Evolutionary conservation across 495 filamentous ascomycete species (phyloP).

Genomic region (Trypethelium eluteriae): DNA sequence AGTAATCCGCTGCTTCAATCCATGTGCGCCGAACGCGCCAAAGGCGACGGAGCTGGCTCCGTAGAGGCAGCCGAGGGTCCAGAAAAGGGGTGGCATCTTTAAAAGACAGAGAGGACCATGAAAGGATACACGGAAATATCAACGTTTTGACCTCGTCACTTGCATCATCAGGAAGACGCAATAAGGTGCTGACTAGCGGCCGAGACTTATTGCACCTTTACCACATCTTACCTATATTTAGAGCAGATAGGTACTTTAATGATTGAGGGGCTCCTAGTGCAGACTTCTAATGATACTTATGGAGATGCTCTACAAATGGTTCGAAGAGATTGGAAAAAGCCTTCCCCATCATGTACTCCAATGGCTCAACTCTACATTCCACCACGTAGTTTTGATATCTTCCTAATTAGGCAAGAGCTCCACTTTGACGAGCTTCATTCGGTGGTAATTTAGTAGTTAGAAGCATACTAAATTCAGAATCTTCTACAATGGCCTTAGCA

Average conservation of each 20-base stretch:
- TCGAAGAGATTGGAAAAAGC: too few species aligned
- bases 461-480: too few species aligned
- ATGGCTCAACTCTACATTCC: too few species aligned
- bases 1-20: slow-evolving; percentile 48
- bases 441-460: too few species aligned
- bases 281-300: too few species aligned
- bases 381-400: too few species aligned
- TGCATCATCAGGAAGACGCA: not conserved
- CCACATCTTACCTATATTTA: not conserved
- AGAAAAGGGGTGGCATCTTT: slow-evolving; percentile 38
- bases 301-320: too few species aligned
- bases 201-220: not conserved
- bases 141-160: not conserved
- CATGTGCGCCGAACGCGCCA: slow-evolving; percentile 59
- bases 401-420: too few species aligned
- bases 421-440: too few species aligned
- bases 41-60: slow-evolving; percentile 52
- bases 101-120: not conserved
- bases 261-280: not conserved
- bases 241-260: not conserved
- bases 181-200: not conserved
- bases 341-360: too few species aligned
- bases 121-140: not conserved
- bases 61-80: slow-evolving; percentile 51
- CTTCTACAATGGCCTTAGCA: too few species aligned